Evolutionary conservation across 768 basidiomycete species (phyloP).

Genomic region (Clavaria fumosa): DNA sequence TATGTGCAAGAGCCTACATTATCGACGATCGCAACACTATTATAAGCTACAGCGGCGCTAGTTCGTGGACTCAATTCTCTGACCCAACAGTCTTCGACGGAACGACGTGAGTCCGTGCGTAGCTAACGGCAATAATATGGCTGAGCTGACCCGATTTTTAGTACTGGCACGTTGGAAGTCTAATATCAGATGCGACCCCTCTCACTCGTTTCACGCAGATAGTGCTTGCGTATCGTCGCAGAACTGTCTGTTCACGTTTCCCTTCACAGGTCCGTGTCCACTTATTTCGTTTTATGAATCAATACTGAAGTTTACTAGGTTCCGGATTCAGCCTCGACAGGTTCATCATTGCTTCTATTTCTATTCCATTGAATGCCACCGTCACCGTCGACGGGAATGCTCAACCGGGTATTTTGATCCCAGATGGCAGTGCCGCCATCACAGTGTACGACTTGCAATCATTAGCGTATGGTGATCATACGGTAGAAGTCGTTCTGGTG

Average conservation of each 20-base stretch:
- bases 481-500: neutral
- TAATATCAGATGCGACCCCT: neutral
- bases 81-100: neutral
- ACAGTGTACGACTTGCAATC: conserved; percentile 1
- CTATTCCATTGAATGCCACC: conserved; percentile 4
- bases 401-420: neutral
- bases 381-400: neutral
- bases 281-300: neutral
- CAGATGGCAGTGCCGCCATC: neutral
- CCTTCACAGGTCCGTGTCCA: neutral
- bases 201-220: neutral
- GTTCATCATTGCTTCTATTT: neutral
- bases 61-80: neutral
- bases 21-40: neutral
- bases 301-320: conserved; percentile 1
- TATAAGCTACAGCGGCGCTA: neutral
- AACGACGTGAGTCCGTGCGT: neutral
- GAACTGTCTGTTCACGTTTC: neutral
- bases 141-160: neutral
- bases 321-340: conserved; percentile 3
- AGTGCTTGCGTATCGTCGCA: neutral
- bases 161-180: neutral
- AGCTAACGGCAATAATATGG: neutral
- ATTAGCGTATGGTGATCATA: neutral
- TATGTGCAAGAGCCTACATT: neutral